A percentile compares a stretch with the other conserved stretches of the same genome.
These are phyloP conservation scores for Aspergillus panamensis DNA, from an alignment of 495 filamentous ascomycete species.

Conservation along the genomic window DNA sequence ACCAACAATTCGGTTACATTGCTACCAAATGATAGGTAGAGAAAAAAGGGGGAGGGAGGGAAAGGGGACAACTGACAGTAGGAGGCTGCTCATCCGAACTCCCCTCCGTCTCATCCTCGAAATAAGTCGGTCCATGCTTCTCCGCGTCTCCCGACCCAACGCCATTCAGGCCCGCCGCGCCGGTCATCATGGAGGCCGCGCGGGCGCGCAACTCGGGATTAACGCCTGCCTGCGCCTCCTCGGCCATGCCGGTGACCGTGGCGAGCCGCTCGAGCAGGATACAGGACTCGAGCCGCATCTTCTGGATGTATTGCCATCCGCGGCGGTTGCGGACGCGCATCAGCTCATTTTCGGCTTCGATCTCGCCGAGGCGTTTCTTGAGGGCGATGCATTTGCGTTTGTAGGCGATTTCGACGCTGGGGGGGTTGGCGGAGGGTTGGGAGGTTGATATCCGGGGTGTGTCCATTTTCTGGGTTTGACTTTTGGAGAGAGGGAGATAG, in stretches of 20 bases:
- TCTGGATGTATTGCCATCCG: constrained; percentile 75
- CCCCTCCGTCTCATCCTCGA: constrained; percentile 48
- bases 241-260: constrained; percentile 74
- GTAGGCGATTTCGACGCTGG: constrained; percentile 94
- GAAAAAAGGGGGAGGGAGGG: neutral
- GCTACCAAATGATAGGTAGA: neutral
- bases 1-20: no score
- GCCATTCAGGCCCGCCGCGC: constrained; percentile 26
- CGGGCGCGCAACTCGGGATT: constrained; percentile 38
- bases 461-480: constrained; percentile 6
- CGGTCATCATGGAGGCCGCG: constrained; percentile 35
- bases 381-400: constrained; percentile 95
- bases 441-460: constrained; percentile 24
- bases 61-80: constrained; percentile 33
- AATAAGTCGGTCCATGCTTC: constrained; percentile 27
- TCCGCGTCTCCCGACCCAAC: constrained; percentile 20
- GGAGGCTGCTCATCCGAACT: constrained; percentile 49
- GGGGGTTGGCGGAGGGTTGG: constrained; percentile 52
- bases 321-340: constrained; percentile 75
- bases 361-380: constrained; percentile 82
- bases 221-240: constrained; percentile 38
- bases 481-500: neutral
- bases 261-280: constrained; percentile 86
- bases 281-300: constrained; percentile 85
- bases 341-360: constrained; percentile 83